phyloP scores from a whole-genome alignment of 208 protist species.

The Trypanosoma rangeli region DNA sequence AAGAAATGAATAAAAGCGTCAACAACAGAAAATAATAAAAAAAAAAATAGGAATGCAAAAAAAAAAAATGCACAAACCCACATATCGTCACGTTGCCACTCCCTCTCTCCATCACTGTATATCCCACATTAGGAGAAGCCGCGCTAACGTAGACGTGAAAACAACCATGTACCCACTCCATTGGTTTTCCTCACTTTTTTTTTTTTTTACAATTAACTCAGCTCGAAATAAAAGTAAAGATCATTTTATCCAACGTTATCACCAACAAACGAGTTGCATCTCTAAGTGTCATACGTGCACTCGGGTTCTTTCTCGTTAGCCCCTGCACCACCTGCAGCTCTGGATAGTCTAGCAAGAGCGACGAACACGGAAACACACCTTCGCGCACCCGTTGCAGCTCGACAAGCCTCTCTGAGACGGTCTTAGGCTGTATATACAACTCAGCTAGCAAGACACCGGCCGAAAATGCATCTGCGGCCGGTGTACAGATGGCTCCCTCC shows the following conservation, averaged over 20 bases:
- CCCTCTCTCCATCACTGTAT: too few species aligned
- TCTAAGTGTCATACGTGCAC: slow-evolving; percentile 29
- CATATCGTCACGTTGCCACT: too few species aligned
- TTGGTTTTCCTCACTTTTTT: neutral
- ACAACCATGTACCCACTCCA: neutral
- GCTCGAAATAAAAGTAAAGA: slow-evolving; percentile 27
- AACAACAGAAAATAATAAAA: neutral
- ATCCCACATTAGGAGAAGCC: too few species aligned
- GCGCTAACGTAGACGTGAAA: too few species aligned
- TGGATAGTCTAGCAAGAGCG: slow-evolving; percentile 46
- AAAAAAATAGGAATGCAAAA: too few species aligned
- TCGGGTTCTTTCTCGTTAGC: slow-evolving; percentile 35
- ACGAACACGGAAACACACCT: slow-evolving; percentile 35
- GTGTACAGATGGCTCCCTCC: slow-evolving; percentile 48
- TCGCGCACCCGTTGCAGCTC: slow-evolving; percentile 61
- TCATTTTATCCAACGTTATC: slow-evolving; percentile 13
- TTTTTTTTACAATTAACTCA: neutral
- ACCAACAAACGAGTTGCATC: slow-evolving; percentile 12
- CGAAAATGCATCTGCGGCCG: slow-evolving; percentile 68
- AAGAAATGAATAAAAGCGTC: neutral
- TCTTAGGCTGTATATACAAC: slow-evolving; percentile 83
- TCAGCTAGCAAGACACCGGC: slow-evolving; percentile 76
- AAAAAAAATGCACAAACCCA: too few species aligned
- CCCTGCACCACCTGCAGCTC: slow-evolving; percentile 57
- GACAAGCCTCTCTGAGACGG: slow-evolving; percentile 65